These are phyloP conservation scores for Clavispora vitiphila DNA, from an alignment of 805 yeast genomes.

Conservation along the genomic window DNA sequence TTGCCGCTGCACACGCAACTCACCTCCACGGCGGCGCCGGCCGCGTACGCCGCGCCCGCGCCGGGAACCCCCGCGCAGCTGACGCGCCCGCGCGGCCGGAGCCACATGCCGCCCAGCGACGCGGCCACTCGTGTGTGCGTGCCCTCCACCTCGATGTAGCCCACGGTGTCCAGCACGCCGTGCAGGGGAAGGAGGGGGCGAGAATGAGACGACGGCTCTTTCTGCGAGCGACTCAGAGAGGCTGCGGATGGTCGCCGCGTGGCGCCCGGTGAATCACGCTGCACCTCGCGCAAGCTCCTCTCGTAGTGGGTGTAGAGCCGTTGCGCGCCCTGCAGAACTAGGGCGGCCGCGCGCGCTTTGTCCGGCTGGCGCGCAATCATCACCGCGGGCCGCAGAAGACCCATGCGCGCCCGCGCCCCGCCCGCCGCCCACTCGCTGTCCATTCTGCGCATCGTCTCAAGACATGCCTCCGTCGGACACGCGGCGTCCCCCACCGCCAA, in stretches of 20 bases:
- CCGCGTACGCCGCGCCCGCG: conserved; percentile 31
- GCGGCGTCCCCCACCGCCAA: conserved; percentile 8
- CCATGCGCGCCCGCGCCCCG: conserved; percentile 13
- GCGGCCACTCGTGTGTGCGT: conserved; percentile 22
- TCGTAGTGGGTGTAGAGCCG: neutral
- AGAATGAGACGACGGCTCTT: too few species aligned
- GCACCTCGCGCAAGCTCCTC: neutral
- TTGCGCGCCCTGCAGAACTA: neutral
- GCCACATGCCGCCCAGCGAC: conserved; percentile 53
- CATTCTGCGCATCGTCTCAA: conserved; percentile 20
- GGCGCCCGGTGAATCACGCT: too few species aligned
- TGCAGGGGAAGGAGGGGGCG: too few species aligned
- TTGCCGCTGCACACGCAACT: conserved; percentile 47
- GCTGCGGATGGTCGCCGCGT: too few species aligned
- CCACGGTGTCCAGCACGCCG: conserved; percentile 42
- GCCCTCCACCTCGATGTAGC: conserved; percentile 26
- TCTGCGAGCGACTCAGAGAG: too few species aligned
- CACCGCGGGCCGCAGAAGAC: conserved; percentile 33
- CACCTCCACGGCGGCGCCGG: conserved; percentile 17
- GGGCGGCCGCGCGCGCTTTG: neutral
- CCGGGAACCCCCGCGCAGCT: conserved; percentile 54
- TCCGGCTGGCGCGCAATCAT: neutral
- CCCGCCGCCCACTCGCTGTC: conserved; percentile 12
- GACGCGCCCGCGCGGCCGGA: conserved; percentile 44
- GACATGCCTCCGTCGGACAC: conserved; percentile 29